Percentiles rank a stretch among this genome's conserved stretches.
Evolutionary conservation across 2,329 filamentous ascomycete species (phyloP).

Genomic region (Cyphellophora attinorum): DNA sequence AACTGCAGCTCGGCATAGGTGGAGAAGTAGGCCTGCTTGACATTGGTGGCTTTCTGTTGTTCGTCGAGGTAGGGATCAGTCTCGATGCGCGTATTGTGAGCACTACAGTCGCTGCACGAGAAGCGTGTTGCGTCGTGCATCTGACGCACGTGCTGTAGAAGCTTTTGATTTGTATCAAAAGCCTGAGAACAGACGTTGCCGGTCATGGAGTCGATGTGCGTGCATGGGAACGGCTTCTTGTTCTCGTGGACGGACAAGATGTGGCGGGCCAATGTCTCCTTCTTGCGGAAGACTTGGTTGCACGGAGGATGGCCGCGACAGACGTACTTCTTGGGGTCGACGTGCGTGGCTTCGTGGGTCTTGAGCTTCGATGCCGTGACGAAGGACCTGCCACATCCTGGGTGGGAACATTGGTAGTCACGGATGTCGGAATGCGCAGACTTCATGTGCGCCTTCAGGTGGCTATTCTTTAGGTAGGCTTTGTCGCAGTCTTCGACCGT

Average conservation of each 20-base stretch:
- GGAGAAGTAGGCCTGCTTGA: constrained; percentile 51
- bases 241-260: constrained; percentile 66
- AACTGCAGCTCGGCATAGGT: constrained; percentile 61
- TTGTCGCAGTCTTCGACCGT: constrained; percentile 63
- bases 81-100: constrained; percentile 22
- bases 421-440: constrained; percentile 66
- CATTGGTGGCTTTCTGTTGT: constrained; percentile 9
- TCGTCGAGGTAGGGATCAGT: constrained; percentile 24
- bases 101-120: constrained; percentile 66
- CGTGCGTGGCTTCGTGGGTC: constrained; percentile 68
- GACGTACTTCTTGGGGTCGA: constrained; percentile 63
- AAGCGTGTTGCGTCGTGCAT: constrained; percentile 62
- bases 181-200: constrained; percentile 52
- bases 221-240: constrained; percentile 62
- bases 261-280: constrained; percentile 75
- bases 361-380: constrained; percentile 68
- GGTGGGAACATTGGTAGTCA: constrained; percentile 60
- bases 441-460: constrained; percentile 76
- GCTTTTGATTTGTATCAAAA: constrained; percentile 63
- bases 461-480: constrained; percentile 75
- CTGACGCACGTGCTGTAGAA: constrained; percentile 62
- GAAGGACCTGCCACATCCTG: constrained; percentile 70
- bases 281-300: constrained; percentile 73
- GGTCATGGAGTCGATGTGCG: constrained; percentile 43
- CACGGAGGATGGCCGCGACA: constrained; percentile 65